Evolutionary conservation across 2,329 filamentous ascomycete species (phyloP), one percentile per base, ranked within the genome.

Genomic region (Phialophora macrospora): DNA sequence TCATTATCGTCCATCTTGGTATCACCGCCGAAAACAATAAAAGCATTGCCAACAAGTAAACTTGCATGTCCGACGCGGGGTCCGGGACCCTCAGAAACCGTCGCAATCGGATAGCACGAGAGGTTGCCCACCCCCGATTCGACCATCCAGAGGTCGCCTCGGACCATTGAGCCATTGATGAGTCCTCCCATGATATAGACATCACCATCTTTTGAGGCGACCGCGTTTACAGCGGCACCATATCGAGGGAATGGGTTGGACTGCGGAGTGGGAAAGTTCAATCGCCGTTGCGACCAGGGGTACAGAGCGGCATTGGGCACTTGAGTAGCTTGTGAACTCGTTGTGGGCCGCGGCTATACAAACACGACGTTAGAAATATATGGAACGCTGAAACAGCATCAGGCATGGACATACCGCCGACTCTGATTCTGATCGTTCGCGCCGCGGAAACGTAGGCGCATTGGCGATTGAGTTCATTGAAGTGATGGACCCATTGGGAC

Each of bases 1-100:
- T 99, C 95, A 34, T 88, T 87, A 74, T 98, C 95, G 62, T 97
- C 93, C 76, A 97, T 90, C 79, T 99, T 99, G 59, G 95, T 99
- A 77, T 99, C 96, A 75, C 95, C 95, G 57, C 95, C 96, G 75
- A 98, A 99, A 12, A 99, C 95, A 72, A 99, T 99, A 77, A 98
- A 99, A 0, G 95, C 95, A 78, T 99, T 99, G 64, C 96, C 96
- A 61, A 99, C 95, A 17, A 99, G 84, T 74, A 99, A 82, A 82
- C 93, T 96, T 22, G 94, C 86, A 80, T 99, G 95, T 3, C 95
- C 95, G 60, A 99, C 95, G 80, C 95, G 87, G 1, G 96, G 95
- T 3, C 95, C 93, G 1, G 95, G 96, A 0, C 95, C 95, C 78
- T 99, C 95, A 22, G 93, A 91, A 0, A 93, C 95, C 0, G 95